phyloP scores from a whole-genome alignment of 139 green algal species.

The Zygnema cylindricum region DNA sequence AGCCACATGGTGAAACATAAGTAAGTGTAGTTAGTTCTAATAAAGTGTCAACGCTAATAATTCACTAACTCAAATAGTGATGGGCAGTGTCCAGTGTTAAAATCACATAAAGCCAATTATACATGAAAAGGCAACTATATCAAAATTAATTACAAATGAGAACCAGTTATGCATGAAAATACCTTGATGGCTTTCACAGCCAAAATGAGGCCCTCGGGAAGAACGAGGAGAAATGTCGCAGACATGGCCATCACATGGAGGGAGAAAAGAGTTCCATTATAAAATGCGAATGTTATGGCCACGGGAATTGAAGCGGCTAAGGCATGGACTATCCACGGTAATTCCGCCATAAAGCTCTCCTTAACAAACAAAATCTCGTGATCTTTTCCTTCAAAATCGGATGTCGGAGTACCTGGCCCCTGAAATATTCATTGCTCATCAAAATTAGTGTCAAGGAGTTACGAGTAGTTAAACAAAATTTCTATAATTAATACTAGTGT shows the following conservation, averaged over 20 bases:
- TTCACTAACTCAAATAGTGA: too few relatives aligned
- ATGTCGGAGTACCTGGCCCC: too few relatives aligned
- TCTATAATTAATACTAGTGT: too few relatives aligned
- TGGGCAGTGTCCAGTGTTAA: not conserved
- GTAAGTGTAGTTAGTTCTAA: too few relatives aligned
- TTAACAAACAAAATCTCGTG: too few relatives aligned
- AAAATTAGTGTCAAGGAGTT: too few relatives aligned
- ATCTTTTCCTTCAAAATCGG: too few relatives aligned
- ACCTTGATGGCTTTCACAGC: conserved; percentile 6
- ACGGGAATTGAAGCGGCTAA: not conserved
- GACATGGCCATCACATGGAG: conserved; percentile 12
- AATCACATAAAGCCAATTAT: not conserved
- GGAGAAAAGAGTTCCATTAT: conserved; percentile 4
- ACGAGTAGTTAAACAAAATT: too few relatives aligned
- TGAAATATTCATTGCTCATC: too few relatives aligned
- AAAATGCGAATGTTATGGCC: not conserved
- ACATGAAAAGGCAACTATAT: too few relatives aligned
- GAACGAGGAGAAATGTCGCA: conserved; percentile 9
- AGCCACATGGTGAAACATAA: not conserved
- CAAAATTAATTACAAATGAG: conserved; percentile 10
- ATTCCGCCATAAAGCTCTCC: not conserved
- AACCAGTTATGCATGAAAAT: not conserved
- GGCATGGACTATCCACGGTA: conserved; percentile 5
- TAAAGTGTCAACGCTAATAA: too few relatives aligned
- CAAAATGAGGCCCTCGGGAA: conserved; percentile 12